Conservation (phyloP, 495 filamentous ascomycete genomes). For the Pseudoneurospora amorphoporcata region DNA sequence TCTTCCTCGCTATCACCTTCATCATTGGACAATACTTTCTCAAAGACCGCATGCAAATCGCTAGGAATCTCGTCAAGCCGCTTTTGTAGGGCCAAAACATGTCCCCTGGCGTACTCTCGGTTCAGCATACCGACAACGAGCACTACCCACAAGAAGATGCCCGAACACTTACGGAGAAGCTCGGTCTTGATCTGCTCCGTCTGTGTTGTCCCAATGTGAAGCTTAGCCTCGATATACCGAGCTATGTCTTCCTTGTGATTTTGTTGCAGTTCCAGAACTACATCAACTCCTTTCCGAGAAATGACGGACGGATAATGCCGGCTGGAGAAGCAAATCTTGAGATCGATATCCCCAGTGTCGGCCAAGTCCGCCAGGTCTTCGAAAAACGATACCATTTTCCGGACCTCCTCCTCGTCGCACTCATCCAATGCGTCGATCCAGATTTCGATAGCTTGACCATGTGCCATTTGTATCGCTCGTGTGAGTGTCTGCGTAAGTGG, state of each 20-base stretch:
- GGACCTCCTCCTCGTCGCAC: constrained; percentile 20
- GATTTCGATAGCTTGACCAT: constrained; percentile 8
- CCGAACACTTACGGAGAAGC: constrained; percentile 26
- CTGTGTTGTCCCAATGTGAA: constrained; percentile 7
- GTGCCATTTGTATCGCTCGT: constrained; percentile 7
- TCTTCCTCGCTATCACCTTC: constrained; percentile 13
- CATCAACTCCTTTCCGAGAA: constrained; percentile 18
- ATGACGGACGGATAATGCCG: constrained; percentile 38
- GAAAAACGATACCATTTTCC: constrained; percentile 23
- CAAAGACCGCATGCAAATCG: constrained; percentile 18
- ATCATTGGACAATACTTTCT: constrained; percentile 22
- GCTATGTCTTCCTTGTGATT: constrained; percentile 10
- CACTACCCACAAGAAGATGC: constrained; percentile 36
- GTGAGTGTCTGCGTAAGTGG: constrained; percentile 15
- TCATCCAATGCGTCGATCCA: constrained; percentile 33
- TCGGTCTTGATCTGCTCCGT: constrained; percentile 11
- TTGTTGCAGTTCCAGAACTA: constrained; percentile 7
- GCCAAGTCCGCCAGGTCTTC: constrained; percentile 15
- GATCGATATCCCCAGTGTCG: background rate
- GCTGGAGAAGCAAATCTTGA: constrained; percentile 36
- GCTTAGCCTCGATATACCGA: constrained; percentile 5
- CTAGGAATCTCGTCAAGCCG: constrained; percentile 19
- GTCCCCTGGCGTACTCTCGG: constrained; percentile 20
- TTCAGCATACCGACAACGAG: constrained; percentile 33
- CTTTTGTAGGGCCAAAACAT: constrained; percentile 4